phyloP scores from a whole-genome alignment of 2,329 filamentous ascomycete genomes.

The Fusarium transvaalense region DNA sequence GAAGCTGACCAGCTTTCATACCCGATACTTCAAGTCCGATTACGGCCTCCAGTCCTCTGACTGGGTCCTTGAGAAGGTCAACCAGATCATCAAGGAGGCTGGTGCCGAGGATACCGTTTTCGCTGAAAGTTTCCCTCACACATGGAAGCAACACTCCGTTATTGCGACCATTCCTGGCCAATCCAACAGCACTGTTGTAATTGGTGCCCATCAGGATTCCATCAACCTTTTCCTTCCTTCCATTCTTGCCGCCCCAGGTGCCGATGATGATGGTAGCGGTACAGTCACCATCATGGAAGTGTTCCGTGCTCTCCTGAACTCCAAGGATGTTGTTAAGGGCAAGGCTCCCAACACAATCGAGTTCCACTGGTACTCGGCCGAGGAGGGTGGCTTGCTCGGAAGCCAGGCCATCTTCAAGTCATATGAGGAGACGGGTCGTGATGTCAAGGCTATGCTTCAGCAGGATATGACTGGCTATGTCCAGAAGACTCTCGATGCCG shows the following conservation, averaged over 20 bases:
- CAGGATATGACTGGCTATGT: conserved; percentile 98
- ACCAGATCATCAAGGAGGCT: conserved; percentile 75
- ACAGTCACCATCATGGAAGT: conserved; percentile 96
- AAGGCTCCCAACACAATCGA: conserved; percentile 88
- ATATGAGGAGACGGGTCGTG: conserved; percentile 78
- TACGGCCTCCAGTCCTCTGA: conserved; percentile 86
- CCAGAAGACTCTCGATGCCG: conserved; percentile 83
- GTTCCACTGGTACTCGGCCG: conserved; percentile 96
- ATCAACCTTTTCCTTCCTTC: conserved; percentile 93
- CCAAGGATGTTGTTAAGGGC: conserved; percentile 76
- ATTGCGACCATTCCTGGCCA: conserved; percentile 92
- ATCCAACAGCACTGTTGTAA: conserved; percentile 85
- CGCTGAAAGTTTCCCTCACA: conserved; percentile 80
- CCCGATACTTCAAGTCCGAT: conserved; percentile 83
- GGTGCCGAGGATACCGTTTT: conserved; percentile 77
- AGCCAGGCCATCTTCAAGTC: conserved; percentile 89
- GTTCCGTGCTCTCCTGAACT: conserved; percentile 81
- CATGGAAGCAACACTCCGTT: conserved; percentile 91
- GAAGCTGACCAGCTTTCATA: conserved; percentile 82
- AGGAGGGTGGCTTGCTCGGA: conserved; percentile 88
- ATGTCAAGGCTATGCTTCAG: conserved; percentile 96
- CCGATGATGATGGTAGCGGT: conserved; percentile 94
- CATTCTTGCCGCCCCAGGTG: conserved; percentile 85
- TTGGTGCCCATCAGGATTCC: conserved; percentile 94
- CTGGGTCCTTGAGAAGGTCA: conserved; percentile 85